A percentile compares a stretch with the other conserved stretches of the same genome.
These are phyloP conservation scores for Lathyrus sativus DNA, from an alignment of 306 rosid species.

Conservation along the genomic window DNA sequence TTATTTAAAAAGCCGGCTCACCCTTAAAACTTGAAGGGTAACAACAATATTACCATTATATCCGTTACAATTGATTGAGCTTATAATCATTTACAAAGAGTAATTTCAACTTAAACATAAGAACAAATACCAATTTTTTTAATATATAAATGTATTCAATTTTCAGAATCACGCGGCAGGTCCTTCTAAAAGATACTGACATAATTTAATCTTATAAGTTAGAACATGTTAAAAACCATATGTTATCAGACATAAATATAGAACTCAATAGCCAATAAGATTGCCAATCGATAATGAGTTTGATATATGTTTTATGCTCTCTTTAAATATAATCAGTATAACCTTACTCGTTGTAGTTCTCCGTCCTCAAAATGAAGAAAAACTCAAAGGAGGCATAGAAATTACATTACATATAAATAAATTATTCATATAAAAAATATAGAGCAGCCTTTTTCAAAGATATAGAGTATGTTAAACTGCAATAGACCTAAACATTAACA, in stretches of 20 bases:
- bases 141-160: too few relatives aligned
- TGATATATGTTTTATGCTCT: constrained; percentile 1
- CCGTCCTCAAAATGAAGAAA: constrained; percentile 14
- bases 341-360: background rate
- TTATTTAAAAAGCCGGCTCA: too few relatives aligned
- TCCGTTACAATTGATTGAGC: too few relatives aligned
- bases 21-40: too few relatives aligned
- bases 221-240: background rate
- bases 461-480: background rate
- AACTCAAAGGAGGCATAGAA: constrained; percentile 8
- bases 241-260: background rate
- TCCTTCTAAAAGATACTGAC: too few relatives aligned
- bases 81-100: too few relatives aligned
- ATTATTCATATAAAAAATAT: constrained; percentile 15
- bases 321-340: constrained; percentile 9
- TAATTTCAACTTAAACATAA: too few relatives aligned
- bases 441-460: background rate
- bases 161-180: too few relatives aligned
- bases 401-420: constrained; percentile 8
- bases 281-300: background rate
- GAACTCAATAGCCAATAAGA: constrained; percentile 13
- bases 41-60: too few relatives aligned
- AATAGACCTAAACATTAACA: background rate
- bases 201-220: background rate
- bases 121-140: too few relatives aligned